Evolutionary conservation across 768 basidiomycete species (phyloP).

Genomic region (Lentinula boryana): DNA sequence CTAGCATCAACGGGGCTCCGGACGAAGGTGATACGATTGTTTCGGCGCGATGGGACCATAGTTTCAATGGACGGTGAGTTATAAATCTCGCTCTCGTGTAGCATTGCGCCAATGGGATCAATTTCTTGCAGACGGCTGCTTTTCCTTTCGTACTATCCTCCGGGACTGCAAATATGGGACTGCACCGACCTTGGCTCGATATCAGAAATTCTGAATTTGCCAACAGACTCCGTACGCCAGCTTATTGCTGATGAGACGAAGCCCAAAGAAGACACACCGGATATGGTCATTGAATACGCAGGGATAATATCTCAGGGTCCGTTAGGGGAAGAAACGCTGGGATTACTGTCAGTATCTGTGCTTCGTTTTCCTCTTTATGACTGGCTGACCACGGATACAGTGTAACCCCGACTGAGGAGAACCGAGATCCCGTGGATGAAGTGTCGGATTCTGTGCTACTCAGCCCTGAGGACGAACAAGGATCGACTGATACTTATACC

Average conservation of each 20-base stretch:
- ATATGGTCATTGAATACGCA: slow-evolving; percentile 1
- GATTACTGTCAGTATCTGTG: background rate
- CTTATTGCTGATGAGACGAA: slow-evolving; percentile 1
- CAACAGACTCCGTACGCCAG: background rate
- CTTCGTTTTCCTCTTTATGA: background rate
- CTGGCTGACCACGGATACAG: background rate
- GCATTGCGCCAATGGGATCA: background rate
- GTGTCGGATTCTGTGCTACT: slow-evolving; percentile 5
- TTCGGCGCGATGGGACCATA: slow-evolving; percentile 41
- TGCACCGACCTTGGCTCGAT: slow-evolving; percentile 43
- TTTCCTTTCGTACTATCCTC: slow-evolving; percentile 41
- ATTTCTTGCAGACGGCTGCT: slow-evolving; percentile 34
- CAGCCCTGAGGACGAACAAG: background rate
- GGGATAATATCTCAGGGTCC: background rate
- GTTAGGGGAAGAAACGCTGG: background rate
- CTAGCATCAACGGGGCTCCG: slow-evolving; percentile 9
- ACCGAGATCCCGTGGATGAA: slow-evolving; percentile 1
- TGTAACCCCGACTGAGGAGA: slow-evolving; percentile 5
- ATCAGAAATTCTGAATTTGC: slow-evolving; percentile 48
- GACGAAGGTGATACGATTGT: slow-evolving; percentile 26
- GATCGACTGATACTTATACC: background rate
- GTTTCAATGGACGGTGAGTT: slow-evolving; percentile 11
- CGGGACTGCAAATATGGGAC: slow-evolving; percentile 57
- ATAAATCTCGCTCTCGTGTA: slow-evolving; percentile 13
- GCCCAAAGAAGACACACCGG: background rate